Conservation (phyloP, 371 early-diverging fungal species). For the Mortierella sp. region DNA sequence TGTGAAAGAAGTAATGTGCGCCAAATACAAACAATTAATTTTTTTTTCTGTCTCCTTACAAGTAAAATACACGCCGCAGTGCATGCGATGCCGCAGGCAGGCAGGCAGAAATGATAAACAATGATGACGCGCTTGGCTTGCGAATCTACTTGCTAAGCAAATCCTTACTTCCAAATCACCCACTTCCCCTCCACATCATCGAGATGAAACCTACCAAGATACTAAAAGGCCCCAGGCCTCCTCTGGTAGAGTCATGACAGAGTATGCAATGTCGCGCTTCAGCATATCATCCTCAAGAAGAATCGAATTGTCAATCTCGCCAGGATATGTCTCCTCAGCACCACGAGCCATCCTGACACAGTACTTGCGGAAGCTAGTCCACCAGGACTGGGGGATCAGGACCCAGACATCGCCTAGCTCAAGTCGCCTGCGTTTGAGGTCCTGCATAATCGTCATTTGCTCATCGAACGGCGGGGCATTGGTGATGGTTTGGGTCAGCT, state of each 20-base stretch:
- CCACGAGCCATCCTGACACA: constrained; percentile 20
- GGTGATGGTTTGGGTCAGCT: not conserved
- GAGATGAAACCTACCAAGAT: constrained; percentile 35
- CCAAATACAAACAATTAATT: not conserved
- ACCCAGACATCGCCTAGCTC: constrained; percentile 46
- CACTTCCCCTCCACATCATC: no score
- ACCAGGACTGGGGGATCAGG: constrained; percentile 35
- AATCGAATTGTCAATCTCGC: constrained; percentile 40
- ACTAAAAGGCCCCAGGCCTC: constrained; percentile 50
- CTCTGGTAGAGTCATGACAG: constrained; percentile 30
- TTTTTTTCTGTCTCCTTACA: not conserved
- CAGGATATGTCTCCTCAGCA: constrained; percentile 15
- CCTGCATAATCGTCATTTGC: constrained; percentile 14
- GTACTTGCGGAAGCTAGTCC: constrained; percentile 30
- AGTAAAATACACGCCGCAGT: not conserved
- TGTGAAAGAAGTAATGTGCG: not conserved
- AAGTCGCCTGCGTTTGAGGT: constrained; percentile 15
- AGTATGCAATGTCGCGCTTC: constrained; percentile 3
- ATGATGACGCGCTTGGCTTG: not conserved
- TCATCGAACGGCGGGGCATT: constrained; percentile 9
- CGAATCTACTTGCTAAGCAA: not conserved
- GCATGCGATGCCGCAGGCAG: not conserved
- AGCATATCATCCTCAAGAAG: constrained; percentile 24
- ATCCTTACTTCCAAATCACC: not conserved
- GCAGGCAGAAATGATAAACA: not conserved